Percentiles rank a stretch among this genome's conserved stretches.
Evolutionary conservation across 1,284 basidiomycete species (phyloP).

Genomic region (Dichomitus squalens): DNA sequence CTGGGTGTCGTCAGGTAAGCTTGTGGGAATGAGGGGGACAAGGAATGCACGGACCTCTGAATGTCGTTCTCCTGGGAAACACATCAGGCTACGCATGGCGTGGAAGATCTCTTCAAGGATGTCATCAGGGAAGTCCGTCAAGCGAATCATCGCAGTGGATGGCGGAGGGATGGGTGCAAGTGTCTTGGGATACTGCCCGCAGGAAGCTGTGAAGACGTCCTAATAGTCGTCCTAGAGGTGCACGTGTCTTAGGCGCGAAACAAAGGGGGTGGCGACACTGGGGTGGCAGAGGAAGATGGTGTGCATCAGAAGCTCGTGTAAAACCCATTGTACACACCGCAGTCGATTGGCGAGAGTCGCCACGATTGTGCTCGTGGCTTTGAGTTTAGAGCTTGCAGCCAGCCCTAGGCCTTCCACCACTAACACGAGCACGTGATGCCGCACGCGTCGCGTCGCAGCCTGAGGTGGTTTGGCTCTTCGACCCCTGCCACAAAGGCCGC

Average conservation of each 20-base stretch:
- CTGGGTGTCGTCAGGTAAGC: not conserved
- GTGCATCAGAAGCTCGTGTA: not conserved
- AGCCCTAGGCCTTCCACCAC: too few species aligned
- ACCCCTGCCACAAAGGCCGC: too few species aligned
- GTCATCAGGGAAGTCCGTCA: slow-evolving; percentile 15
- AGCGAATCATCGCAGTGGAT: not conserved
- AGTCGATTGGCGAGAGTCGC: too few species aligned
- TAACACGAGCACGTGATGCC: too few species aligned
- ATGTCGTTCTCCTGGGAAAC: slow-evolving; percentile 12
- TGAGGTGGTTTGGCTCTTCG: too few species aligned
- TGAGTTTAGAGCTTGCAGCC: too few species aligned
- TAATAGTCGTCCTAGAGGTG: not conserved
- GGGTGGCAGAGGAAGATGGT: not conserved
- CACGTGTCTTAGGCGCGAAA: not conserved
- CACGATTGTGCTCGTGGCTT: too few species aligned
- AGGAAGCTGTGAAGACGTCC: not conserved
- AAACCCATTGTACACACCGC: not conserved
- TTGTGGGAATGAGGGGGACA: not conserved
- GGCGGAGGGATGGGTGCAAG: not conserved
- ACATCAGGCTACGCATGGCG: slow-evolving; percentile 6
- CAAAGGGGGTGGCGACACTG: not conserved
- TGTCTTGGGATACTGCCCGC: not conserved
- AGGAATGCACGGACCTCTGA: slow-evolving; percentile 3
- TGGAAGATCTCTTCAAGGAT: slow-evolving; percentile 14
- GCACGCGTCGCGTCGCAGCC: too few species aligned